phyloP scores from a whole-genome alignment of 225 moss, liverwort and hornwort species.

The Neckera pumila region DNA sequence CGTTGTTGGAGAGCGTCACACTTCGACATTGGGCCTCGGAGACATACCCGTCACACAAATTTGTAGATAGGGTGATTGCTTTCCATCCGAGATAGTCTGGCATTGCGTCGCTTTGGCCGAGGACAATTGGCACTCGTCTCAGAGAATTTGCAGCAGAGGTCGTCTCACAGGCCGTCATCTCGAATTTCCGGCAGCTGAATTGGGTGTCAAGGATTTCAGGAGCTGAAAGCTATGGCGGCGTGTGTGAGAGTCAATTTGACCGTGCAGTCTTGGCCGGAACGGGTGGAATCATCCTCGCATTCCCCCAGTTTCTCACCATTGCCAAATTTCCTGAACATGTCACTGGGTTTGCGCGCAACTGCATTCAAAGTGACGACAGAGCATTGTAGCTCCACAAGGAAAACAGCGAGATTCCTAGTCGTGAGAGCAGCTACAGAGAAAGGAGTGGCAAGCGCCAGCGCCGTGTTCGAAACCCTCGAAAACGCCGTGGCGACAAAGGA shows the following conservation, averaged over 20 bases:
- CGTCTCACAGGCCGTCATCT: not conserved
- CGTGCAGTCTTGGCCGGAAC: not conserved
- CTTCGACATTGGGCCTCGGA: not conserved
- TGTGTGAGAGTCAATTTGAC: slow-evolving; percentile 4
- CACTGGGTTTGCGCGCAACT: not conserved
- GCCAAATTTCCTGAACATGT: not conserved
- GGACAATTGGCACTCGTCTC: not conserved
- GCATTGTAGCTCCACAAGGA: not conserved
- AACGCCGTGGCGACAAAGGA: slow-evolving; percentile 36
- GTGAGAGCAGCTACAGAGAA: slow-evolving; percentile 22
- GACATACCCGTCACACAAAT: not conserved
- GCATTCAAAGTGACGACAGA: not conserved
- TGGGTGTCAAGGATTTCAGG: not conserved
- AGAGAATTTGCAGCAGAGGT: not conserved
- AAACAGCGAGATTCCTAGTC: not conserved
- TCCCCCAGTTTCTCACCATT: not conserved
- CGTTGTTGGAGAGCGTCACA: not conserved
- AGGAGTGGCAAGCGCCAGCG: slow-evolving; percentile 3
- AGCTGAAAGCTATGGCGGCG: slow-evolving; percentile 1
- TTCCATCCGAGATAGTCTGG: not conserved
- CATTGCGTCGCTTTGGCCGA: not conserved
- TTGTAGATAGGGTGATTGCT: not conserved
- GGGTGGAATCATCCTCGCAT: not conserved
- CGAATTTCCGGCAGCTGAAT: not conserved
- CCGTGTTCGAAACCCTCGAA: slow-evolving; percentile 17